Evolutionary conservation across 768 basidiomycete genomes (phyloP), one percentile per base, ranked within the genome.

Genomic region (Boletus fagicola): DNA sequence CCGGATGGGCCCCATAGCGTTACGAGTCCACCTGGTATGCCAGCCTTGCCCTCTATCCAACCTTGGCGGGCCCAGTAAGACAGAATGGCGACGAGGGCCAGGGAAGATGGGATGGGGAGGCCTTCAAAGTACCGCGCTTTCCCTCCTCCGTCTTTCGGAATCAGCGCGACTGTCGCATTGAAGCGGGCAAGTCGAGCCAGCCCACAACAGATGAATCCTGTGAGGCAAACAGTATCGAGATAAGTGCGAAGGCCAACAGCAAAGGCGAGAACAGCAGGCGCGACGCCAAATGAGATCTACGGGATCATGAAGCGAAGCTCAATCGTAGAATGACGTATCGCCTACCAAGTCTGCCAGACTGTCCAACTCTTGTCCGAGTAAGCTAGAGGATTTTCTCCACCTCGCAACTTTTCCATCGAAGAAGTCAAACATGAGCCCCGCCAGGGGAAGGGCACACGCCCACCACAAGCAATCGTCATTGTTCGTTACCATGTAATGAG

Each of bases 41-140:
- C 92, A 56, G 81, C 74, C 61, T 86, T 82, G 20, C 88, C 90
- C 56, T 83, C 86, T 60, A 93, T 87, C 91, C 90, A 94, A 13
- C 92, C 94, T 49, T 85, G 80, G 63, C 83, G 86, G 40, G 85
- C 83, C 90, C 92, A 96, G 66, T 84, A 89, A 31, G 87, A 86
- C 72, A 98, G 76, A 30, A 90, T 65, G 20, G 76, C 83, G 55
- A 97, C 94, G 54, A 99, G 80, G 12, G 68, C 81, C 46, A 99
- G 81, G 12, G 91, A 90, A 0, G 92, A 91, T 2, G 97, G 97
- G 59, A 99, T 98, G 26, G 97, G 97, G 22, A 99, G 83, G 6
- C 97, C 97, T 75, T 98, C 97, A 70, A 98, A 99, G 78, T 95
- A 98, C 66, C 87, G 87, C 16, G 90, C 80, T 72, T 98, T 98